Evolutionary conservation across 164 flowering plant species (phyloP), one percentile per base, ranked within the genome.

Genomic region (Stephania japonica): DNA sequence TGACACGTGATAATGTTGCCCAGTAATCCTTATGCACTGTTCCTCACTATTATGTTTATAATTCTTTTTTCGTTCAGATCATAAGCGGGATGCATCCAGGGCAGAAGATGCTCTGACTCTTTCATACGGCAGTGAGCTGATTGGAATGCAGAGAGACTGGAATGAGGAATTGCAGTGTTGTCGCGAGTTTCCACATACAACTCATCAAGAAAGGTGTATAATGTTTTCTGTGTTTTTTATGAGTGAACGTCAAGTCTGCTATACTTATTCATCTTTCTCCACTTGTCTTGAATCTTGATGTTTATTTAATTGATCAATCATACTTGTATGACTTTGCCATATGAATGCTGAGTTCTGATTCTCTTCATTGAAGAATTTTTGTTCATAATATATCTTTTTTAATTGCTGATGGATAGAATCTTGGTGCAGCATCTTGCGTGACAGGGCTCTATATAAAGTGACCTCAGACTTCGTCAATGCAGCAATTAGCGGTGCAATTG

Each of bases 71-170:
- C 26, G 2, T 44, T 70, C 84, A 96, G 99, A 96, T 77, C 99
- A 96, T 75, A 86, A 80, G 68, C 89, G 97, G 70, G 97, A 96
- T 89, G 91, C 98, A 42, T 94, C 98, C 13, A 87, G 99, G 78
- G 99, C 98, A n/a, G 99, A 96, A 82, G 86, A 90, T 80, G 86
- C 97, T n/a, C 72, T 92, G 25, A 89, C 86, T n/a, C 91, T 96
- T 76, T 85, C 97, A 4, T 96, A 82, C 81, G 98, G 99, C 70
- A 90, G 97, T 81, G 99, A 96, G 85, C 80, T 93, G 62, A 87
- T 96, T 78, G 99, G 99, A 50, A 93, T 93, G 99, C 99, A 92
- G 80, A 87, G 99, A 72, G 99, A 96, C 76, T 96, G 99, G 99
- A 96, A 96, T 84, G 99, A 96, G 78, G 99, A 96, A 75, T 85